These are phyloP conservation scores for Nakazawaea wyomingensis DNA, from an alignment of 805 yeast species.

Conservation along the genomic window DNA sequence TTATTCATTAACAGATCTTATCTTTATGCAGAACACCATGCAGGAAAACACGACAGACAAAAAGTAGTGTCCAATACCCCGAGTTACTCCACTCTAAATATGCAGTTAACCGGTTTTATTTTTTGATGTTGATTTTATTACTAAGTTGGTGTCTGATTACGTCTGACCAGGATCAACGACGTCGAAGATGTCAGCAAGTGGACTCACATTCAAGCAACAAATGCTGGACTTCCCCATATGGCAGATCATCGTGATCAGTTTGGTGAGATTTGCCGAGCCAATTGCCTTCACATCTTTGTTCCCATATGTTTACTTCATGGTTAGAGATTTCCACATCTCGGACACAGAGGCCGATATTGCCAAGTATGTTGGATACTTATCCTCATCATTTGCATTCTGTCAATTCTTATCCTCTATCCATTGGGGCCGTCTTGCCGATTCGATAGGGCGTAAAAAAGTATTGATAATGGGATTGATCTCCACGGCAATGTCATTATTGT, in stretches of 20 bases:
- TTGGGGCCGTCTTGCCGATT: constrained; percentile 55
- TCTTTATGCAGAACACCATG: no score
- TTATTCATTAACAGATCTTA: no score
- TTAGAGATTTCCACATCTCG: constrained; percentile 47
- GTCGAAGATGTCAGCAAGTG: not conserved
- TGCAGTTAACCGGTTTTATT: no score
- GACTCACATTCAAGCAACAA: constrained; percentile 2
- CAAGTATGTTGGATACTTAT: constrained; percentile 54
- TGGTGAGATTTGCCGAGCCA: constrained; percentile 54
- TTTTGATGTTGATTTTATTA: no score
- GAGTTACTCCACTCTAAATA: no score
- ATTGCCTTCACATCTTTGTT: constrained; percentile 57
- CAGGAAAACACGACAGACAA: no score
- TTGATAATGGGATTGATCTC: constrained; percentile 48
- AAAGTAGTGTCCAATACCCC: no score
- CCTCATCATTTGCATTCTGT: constrained; percentile 53
- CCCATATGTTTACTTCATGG: constrained; percentile 60
- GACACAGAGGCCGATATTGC: constrained; percentile 47
- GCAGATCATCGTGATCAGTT: constrained; percentile 35
- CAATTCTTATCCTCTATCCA: constrained; percentile 52
- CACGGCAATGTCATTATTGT: constrained; percentile 37
- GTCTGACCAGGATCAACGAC: no score
- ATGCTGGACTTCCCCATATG: not conserved
- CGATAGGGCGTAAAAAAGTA: constrained; percentile 50
- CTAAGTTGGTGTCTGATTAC: no score